These are phyloP conservation scores for Papiliotrema flavescens DNA, from an alignment of 1,284 basidiomycete genomes.

Conservation along the genomic window DNA sequence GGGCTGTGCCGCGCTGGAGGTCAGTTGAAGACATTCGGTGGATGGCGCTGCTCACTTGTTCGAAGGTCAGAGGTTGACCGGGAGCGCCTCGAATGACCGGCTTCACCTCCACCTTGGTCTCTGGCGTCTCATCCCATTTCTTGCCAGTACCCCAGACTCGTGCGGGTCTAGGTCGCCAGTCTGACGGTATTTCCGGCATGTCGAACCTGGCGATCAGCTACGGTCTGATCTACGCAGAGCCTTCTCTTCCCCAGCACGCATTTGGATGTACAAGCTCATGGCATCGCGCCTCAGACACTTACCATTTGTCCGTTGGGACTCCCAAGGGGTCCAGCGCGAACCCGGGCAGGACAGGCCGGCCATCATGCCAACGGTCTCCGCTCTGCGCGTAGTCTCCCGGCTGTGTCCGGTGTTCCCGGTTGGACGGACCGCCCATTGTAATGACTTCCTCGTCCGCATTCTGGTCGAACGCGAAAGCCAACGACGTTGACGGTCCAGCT, in stretches of 20 bases:
- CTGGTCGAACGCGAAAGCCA: slow-evolving; percentile 66
- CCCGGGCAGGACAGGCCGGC: slow-evolving; percentile 65
- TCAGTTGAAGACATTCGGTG: slow-evolving; percentile 4
- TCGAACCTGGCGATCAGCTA: slow-evolving; percentile 61
- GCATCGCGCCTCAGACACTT: too few species aligned
- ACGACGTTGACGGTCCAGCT: slow-evolving; percentile 45
- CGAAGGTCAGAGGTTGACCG: slow-evolving; percentile 36
- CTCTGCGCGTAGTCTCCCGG: not conserved
- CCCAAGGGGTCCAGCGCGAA: slow-evolving; percentile 69
- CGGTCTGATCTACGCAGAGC: not conserved
- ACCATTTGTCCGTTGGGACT: slow-evolving; percentile 71
- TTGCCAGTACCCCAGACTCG: slow-evolving; percentile 64
- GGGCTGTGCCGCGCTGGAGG: slow-evolving; percentile 66
- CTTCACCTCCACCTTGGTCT: slow-evolving; percentile 47
- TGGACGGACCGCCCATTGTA: slow-evolving; percentile 29
- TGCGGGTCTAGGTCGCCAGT: slow-evolving; percentile 80
- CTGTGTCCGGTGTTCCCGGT: slow-evolving; percentile 11
- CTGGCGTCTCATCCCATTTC: slow-evolving; percentile 55
- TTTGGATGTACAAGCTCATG: too few species aligned
- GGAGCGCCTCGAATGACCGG: slow-evolving; percentile 29
- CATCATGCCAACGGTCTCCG: slow-evolving; percentile 63
- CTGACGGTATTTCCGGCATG: slow-evolving; percentile 70
- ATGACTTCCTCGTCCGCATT: slow-evolving; percentile 63
- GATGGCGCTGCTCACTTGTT: slow-evolving; percentile 31
- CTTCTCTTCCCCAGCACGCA: too few species aligned